These are phyloP conservation scores for Penicillium carneum DNA, from an alignment of 2,329 filamentous ascomycete species.

Conservation along the genomic window DNA sequence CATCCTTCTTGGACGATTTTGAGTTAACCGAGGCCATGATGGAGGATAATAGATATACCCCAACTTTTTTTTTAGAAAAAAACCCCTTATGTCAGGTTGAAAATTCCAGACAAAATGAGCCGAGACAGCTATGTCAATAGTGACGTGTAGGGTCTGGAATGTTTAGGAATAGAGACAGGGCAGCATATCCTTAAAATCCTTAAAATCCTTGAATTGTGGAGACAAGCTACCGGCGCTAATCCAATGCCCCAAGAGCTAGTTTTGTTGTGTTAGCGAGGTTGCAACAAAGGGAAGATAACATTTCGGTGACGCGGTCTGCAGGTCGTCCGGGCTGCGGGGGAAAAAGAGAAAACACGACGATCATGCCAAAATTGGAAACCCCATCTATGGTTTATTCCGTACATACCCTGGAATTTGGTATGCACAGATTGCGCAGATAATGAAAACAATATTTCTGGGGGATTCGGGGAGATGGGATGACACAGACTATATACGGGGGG, in stretches of 20 bases:
- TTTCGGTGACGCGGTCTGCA: slow-evolving; percentile 37
- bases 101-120: slow-evolving; percentile 10
- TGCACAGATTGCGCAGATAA: slow-evolving; percentile 17
- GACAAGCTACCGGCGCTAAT: slow-evolving; percentile 11
- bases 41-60: slow-evolving; percentile 1
- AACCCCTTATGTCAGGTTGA: neutral
- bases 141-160: slow-evolving; percentile 29
- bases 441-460: slow-evolving; percentile 2
- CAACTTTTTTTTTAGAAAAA: neutral
- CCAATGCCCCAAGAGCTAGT: slow-evolving; percentile 2
- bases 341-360: slow-evolving; percentile 30
- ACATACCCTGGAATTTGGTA: slow-evolving; percentile 30
- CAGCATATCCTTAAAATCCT: slow-evolving; percentile 21
- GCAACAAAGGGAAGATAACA: slow-evolving; percentile 27
- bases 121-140: slow-evolving; percentile 24
- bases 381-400: slow-evolving; percentile 20
- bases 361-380: slow-evolving; percentile 34
- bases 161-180: slow-evolving; percentile 21
- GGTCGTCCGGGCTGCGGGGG: slow-evolving; percentile 19
- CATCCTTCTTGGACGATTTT: slow-evolving; percentile 35
- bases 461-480: neutral
- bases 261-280: slow-evolving; percentile 29
- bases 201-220: slow-evolving; percentile 23
- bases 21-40: slow-evolving; percentile 39
- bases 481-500: slow-evolving; percentile 15